Percentiles rank a stretch among this genome's conserved stretches.
Conservation (phyloP, 176 grass and related monocot genomes). For the Triticum urartu region DNA sequence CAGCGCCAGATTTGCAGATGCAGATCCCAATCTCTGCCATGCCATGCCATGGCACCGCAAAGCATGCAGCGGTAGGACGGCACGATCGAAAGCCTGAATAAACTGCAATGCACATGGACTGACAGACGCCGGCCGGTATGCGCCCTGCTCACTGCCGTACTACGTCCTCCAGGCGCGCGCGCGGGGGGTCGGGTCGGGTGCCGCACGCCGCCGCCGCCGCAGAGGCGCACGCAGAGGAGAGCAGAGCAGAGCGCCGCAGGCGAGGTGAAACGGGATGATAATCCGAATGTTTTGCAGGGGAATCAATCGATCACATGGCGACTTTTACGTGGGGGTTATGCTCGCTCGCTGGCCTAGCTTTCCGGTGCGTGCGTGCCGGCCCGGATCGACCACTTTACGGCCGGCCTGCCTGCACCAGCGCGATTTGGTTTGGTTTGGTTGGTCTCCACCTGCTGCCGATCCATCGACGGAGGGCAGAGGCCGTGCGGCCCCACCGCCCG, state of each 20-base stretch:
- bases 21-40: conserved; percentile 1
- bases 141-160: not conserved
- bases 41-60: not conserved
- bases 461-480: not conserved
- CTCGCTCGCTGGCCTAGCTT: not conserved
- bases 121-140: not conserved
- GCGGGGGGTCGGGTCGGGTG: not conserved
- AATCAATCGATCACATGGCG: conserved; percentile 10
- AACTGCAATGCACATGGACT: not conserved
- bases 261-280: not conserved
- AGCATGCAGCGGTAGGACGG: not conserved
- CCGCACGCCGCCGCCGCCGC: not conserved
- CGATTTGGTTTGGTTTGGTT: not conserved
- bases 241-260: not conserved
- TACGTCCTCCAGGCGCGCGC: conserved; percentile 24
- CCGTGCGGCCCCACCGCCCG: not conserved
- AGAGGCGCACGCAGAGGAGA: not conserved
- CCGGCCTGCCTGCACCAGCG: too few relatives aligned
- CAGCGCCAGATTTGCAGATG: not conserved
- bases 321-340: not conserved
- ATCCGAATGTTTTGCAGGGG: not conserved
- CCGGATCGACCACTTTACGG: too few relatives aligned
- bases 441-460: not conserved
- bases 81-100: not conserved
- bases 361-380: not conserved